Conservation (phyloP, 345 rosid species). For the Trapa bicornis region DNA sequence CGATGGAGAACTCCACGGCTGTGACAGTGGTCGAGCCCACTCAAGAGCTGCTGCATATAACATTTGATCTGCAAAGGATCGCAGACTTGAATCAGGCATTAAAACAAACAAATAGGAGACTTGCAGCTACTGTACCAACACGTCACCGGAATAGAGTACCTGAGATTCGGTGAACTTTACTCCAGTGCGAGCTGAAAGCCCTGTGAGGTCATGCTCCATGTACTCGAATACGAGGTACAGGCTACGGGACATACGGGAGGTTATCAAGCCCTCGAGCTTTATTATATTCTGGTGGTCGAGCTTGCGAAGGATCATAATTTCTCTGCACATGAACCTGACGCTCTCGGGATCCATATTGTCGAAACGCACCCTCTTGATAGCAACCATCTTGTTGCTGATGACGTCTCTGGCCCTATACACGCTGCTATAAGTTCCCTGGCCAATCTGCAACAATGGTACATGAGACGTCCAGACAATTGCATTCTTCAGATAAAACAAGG, state of each 20-base stretch:
- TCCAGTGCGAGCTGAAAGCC: conserved; percentile 78
- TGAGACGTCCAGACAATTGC: not conserved
- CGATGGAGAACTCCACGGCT: conserved; percentile 74
- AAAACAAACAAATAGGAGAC: not conserved
- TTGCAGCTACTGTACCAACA: not conserved
- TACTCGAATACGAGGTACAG: conserved; percentile 90
- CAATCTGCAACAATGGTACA: conserved; percentile 53
- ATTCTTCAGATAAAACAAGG: too few relatives aligned
- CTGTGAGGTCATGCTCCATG: conserved; percentile 97
- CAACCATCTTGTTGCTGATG: conserved; percentile 52
- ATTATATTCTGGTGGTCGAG: conserved; percentile 91
- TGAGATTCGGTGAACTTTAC: conserved; percentile 74
- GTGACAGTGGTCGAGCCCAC: conserved; percentile 92
- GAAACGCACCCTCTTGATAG: conserved; percentile 74
- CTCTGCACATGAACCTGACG: conserved; percentile 88
- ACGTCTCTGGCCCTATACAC: conserved; percentile 86
- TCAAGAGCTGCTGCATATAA: conserved; percentile 88
- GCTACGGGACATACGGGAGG: conserved; percentile 60
- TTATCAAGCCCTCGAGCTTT: conserved; percentile 80
- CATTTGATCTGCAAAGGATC: conserved; percentile 58
- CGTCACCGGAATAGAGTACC: conserved; percentile 28
- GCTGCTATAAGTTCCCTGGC: conserved; percentile 91
- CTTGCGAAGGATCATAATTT: conserved; percentile 64
- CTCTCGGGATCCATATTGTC: conserved; percentile 75
- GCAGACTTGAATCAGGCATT: not conserved